Percentiles rank a stretch among this genome's conserved stretches.
Evolutionary conservation across 108 stramenopile genomes (phyloP).

Genomic region (Pseudonitzschia delicatissima): DNA sequence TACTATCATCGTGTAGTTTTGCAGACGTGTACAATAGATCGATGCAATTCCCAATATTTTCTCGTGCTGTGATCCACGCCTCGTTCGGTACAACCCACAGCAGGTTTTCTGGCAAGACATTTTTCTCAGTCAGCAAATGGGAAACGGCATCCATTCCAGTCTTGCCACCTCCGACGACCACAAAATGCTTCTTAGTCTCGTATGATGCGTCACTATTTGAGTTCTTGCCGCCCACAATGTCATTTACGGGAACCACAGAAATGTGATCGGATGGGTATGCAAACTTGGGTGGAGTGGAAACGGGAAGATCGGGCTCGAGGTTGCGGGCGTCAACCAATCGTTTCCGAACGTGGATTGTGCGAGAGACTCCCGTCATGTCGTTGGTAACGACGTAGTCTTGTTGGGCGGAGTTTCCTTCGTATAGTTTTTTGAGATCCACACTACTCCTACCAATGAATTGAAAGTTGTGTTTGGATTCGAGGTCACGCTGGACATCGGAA

Average conservation of each 20-base stretch:
- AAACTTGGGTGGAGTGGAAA: conserved; percentile 15
- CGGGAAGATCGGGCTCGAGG: conserved; percentile 17
- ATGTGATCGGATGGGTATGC: not conserved
- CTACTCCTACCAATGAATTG: not conserved
- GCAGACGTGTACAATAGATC: not conserved
- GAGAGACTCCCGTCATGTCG: not conserved
- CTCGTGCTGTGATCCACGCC: conserved; percentile 20
- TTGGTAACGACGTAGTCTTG: not conserved
- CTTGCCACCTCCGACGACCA: conserved; percentile 24
- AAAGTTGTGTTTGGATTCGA: not conserved
- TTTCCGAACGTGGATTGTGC: conserved; percentile 7
- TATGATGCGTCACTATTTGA: not conserved
- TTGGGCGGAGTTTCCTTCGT: not conserved
- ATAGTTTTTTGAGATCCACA: not conserved
- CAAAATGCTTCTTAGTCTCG: conserved; percentile 4
- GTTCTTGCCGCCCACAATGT: conserved; percentile 1
- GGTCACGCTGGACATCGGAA: not conserved
- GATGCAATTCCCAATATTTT: conserved; percentile 7
- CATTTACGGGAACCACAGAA: conserved; percentile 14
- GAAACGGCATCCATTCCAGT: conserved; percentile 19
- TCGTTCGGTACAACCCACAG: conserved; percentile 33
- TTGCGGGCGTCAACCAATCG: conserved; percentile 19
- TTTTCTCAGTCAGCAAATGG: conserved; percentile 8
- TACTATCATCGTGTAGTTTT: not conserved
- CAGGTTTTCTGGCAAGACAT: conserved; percentile 10